Percentiles rank a stretch among this genome's conserved stretches.
Evolutionary conservation across 2,329 filamentous ascomycete genomes (phyloP).

Genomic region (Tolypocladium paradoxum): DNA sequence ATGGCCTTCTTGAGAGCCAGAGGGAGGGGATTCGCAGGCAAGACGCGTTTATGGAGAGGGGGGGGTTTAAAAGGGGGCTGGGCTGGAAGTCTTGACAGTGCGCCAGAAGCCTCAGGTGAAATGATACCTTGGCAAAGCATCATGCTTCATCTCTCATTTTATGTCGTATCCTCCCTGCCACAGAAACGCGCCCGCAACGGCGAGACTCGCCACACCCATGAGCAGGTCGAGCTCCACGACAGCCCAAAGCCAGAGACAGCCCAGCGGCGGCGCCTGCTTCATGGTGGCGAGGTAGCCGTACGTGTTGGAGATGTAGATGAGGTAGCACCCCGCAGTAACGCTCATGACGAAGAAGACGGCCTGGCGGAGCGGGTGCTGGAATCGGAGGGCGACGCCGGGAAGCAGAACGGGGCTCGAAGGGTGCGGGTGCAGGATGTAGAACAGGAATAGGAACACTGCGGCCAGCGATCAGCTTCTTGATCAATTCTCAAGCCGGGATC

Average conservation of each 20-base stretch:
- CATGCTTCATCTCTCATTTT: constrained; percentile 3
- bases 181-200: constrained; percentile 32
- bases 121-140: constrained; percentile 1
- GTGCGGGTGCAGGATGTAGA: constrained; percentile 48
- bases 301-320: constrained; percentile 72
- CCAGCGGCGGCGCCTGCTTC: constrained; percentile 83
- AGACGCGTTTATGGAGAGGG: background rate
- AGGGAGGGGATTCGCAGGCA: constrained; percentile 3
- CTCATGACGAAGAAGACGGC: constrained; percentile 53
- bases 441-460: constrained; percentile 42
- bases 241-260: constrained; percentile 87
- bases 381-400: constrained; percentile 34
- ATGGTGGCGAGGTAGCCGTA: constrained; percentile 78
- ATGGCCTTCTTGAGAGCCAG: constrained; percentile 5
- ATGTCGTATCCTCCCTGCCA: constrained; percentile 39
- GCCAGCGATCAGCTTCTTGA: background rate
- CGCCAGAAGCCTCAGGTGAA: constrained; percentile 1
- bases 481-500: background rate
- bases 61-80: background rate
- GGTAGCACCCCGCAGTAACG: constrained; percentile 58
- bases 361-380: constrained; percentile 41
- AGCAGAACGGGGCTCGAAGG: constrained; percentile 35
- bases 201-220: constrained; percentile 49
- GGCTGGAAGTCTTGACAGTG: background rate
- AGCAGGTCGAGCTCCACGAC: constrained; percentile 73